Evolutionary conservation across 345 rosid genomes (phyloP).

Genomic region (Litchi chinensis): DNA sequence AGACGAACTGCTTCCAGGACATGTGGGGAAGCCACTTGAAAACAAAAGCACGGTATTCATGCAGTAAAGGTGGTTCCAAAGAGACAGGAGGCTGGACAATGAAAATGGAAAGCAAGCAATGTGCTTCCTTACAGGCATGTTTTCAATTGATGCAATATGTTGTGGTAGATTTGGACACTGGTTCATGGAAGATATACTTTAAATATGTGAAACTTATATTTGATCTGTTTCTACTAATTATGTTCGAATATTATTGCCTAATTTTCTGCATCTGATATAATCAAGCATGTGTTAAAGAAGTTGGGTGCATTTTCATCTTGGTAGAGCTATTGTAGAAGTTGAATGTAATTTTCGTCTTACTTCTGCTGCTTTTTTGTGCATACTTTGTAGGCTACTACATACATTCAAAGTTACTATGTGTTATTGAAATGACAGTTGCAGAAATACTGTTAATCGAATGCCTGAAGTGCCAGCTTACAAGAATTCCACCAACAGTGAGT

Average conservation of each 20-base stretch:
- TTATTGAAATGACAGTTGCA: neutral
- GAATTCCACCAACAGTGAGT: neutral
- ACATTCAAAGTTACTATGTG: neutral
- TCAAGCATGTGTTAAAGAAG: neutral
- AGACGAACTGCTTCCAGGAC: neutral
- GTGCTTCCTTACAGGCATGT: conserved; percentile 3
- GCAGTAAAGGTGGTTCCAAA: neutral
- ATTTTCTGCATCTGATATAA: neutral
- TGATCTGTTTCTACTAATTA: neutral
- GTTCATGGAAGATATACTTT: neutral
- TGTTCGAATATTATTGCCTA: neutral
- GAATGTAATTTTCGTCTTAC: neutral
- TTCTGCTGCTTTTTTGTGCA: neutral
- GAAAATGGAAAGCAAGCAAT: neutral
- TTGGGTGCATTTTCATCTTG: neutral
- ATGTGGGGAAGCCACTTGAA: neutral
- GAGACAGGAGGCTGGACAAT: neutral
- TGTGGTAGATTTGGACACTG: neutral
- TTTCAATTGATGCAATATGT: neutral
- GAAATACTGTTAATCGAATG: neutral
- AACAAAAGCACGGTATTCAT: neutral
- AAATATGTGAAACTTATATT: neutral
- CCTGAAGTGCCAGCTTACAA: neutral
- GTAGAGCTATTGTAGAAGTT: neutral
- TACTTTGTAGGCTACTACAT: neutral